Base-by-base conservation (phyloP, 2,329 filamentous ascomycete genomes). In the Botrytis medusae region DNA sequence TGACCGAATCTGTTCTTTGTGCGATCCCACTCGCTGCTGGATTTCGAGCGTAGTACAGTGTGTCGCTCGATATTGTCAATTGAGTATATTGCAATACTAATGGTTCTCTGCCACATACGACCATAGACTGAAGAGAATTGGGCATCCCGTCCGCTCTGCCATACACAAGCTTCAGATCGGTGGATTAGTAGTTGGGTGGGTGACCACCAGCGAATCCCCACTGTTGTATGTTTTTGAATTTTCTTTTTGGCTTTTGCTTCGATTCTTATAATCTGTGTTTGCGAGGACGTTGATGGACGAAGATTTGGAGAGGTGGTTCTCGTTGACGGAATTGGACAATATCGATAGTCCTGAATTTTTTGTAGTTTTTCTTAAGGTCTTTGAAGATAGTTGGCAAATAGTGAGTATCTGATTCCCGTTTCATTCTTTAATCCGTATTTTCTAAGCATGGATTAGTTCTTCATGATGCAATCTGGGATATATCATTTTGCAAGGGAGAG, bases 11-110 rank as follows among this genome's bases (percentile, higher is more conserved):
- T 37, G 37, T 37, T 37, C 37, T 37, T 37, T 8, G 37, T 37
- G 37, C 37, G 37, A 37, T 37, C 37, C 37, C 7, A 37, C 37
- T 37, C 37, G 37, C 37, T 9, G 37, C 37, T 37, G 37, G 8
- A 8, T 8, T 37, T 37, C 1, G 8, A 8, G 37, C 37, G 9
- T 8, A 37, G 37, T 9, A 37, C 37, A 37, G 37, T 37, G 37
- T 37, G 37, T 37, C 25, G 10, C 4, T n/a, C 12, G 7, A 7
- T 10, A n/a, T 7, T 1, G 2, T 14, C 1, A 7, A 3, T 1
- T 16, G 10, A 16, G 7, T n/a, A 54, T n/a, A n/a, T 16, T n/a
- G 25, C 2, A 54, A n/a, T n/a, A 6, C 8, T 0, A 37, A 4
- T 2, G 0, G 4, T n/a, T n/a, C 14, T 0, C 9, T n/a, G 1